phyloP scores from a whole-genome alignment of 306 rosid species.

The Trichosanthes cucumerina region DNA sequence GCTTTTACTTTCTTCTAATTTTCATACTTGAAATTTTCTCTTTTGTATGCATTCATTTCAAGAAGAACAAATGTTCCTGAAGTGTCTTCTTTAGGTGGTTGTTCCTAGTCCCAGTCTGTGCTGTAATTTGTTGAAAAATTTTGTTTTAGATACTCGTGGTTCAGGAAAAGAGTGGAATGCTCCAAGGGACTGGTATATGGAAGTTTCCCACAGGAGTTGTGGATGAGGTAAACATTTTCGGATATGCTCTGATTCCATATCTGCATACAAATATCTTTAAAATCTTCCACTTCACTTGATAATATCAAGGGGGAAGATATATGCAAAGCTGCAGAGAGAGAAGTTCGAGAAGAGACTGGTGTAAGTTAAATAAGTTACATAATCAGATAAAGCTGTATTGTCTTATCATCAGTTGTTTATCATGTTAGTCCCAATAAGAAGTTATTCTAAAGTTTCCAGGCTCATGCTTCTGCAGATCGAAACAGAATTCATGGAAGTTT shows the following conservation, averaged over 20 bases:
- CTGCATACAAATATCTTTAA: neutral
- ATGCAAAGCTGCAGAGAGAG: constrained; percentile 61
- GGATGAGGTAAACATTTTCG: constrained; percentile 42
- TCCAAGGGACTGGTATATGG: constrained; percentile 56
- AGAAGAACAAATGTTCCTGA: neutral
- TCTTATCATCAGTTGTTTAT: neutral
- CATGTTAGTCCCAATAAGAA: neutral
- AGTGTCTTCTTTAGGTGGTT: neutral
- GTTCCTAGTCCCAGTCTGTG: neutral
- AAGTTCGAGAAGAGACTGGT: constrained; percentile 90
- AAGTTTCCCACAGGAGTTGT: constrained; percentile 82
- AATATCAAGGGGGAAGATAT: constrained; percentile 68
- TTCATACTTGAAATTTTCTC: neutral
- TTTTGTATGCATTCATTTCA: neutral
- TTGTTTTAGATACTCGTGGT: constrained; percentile 59
- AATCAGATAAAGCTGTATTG: neutral
- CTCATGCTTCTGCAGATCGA: constrained; percentile 55
- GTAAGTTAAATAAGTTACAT: constrained; percentile 32
- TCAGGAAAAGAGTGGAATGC: constrained; percentile 62
- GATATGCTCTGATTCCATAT: neutral
- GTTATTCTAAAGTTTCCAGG: constrained; percentile 8
- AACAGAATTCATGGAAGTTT: constrained; percentile 63
- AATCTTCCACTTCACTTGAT: constrained; percentile 15
- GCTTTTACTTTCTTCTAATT: neutral
- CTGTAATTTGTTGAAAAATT: neutral